Conservation (phyloP, 1,284 basidiomycete species). For the Cutaneotrichosporon sp. region DNA sequence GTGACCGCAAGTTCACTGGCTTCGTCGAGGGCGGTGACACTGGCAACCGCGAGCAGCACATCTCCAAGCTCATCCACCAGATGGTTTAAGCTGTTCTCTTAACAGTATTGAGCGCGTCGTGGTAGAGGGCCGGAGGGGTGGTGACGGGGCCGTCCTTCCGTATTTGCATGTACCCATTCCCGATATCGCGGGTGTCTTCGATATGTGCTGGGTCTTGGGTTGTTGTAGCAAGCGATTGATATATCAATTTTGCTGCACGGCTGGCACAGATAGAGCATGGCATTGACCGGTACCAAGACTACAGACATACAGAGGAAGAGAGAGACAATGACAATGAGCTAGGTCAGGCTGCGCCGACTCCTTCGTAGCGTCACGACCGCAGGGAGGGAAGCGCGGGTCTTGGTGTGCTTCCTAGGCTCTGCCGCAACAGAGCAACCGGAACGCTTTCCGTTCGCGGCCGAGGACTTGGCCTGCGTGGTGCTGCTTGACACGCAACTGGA, state of each 20-base stretch:
- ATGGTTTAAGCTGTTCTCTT: slow-evolving; percentile 69
- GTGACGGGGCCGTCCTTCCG: slow-evolving; percentile 31
- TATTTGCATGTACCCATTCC: slow-evolving; percentile 39
- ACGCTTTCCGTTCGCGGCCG: not conserved
- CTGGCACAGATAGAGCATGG: not conserved
- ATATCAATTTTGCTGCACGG: not conserved
- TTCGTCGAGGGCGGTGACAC: slow-evolving; percentile 88
- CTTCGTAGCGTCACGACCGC: not conserved
- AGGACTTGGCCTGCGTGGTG: not conserved
- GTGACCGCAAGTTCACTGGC: slow-evolving; percentile 93
- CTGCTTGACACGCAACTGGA: too few species aligned
- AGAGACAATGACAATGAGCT: not conserved
- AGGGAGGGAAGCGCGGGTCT: not conserved
- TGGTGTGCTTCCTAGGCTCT: not conserved
- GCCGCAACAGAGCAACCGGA: not conserved
- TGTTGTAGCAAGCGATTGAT: slow-evolving; percentile 1
- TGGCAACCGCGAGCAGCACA: slow-evolving; percentile 92
- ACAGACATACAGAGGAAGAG: too few species aligned
- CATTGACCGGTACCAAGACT: not conserved
- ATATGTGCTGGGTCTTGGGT: slow-evolving; percentile 1
- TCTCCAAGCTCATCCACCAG: slow-evolving; percentile 95
- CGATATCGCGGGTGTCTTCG: slow-evolving; percentile 7
- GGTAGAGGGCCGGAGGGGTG: slow-evolving; percentile 28
- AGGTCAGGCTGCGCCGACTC: not conserved
- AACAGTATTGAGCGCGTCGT: slow-evolving; percentile 15